Evolutionary conservation across 306 rosid genomes (phyloP).

Genomic region (Lithocarpus polystachyus): DNA sequence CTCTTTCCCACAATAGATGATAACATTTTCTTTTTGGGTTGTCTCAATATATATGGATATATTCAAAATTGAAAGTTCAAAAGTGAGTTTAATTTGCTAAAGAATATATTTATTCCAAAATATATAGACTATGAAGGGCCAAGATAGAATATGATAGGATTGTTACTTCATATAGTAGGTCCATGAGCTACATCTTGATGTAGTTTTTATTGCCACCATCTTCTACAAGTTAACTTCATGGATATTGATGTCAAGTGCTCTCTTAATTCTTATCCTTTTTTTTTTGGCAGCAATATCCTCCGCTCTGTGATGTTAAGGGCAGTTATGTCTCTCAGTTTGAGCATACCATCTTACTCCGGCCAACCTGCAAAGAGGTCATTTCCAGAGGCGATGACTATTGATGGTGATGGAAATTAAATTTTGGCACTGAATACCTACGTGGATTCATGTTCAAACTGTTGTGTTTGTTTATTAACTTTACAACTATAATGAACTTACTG

Average conservation of each 20-base stretch:
- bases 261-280: not conserved
- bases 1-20: not conserved
- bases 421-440: not conserved
- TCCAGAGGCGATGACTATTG: constrained; percentile 92
- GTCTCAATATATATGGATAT: no score
- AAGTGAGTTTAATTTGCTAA: no score
- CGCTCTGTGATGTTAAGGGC: constrained; percentile 83
- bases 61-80: no score
- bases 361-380: constrained; percentile 97
- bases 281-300: constrained; percentile 76
- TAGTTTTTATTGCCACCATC: not conserved
- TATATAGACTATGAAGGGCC: no score
- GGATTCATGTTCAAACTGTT: not conserved
- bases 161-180: no score
- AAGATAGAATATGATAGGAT: no score
- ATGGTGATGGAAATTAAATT: constrained; percentile 8
- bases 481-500: no score
- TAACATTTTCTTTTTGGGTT: no score
- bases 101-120: no score
- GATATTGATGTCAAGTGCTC: constrained; percentile 3
- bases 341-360: constrained; percentile 88
- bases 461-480: not conserved
- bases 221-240: not conserved
- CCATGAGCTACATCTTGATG: not conserved
- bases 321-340: constrained; percentile 94